Evolutionary conservation across 2,329 filamentous ascomycete genomes (phyloP).

Genomic region (Hymenoscyphus occultus): DNA sequence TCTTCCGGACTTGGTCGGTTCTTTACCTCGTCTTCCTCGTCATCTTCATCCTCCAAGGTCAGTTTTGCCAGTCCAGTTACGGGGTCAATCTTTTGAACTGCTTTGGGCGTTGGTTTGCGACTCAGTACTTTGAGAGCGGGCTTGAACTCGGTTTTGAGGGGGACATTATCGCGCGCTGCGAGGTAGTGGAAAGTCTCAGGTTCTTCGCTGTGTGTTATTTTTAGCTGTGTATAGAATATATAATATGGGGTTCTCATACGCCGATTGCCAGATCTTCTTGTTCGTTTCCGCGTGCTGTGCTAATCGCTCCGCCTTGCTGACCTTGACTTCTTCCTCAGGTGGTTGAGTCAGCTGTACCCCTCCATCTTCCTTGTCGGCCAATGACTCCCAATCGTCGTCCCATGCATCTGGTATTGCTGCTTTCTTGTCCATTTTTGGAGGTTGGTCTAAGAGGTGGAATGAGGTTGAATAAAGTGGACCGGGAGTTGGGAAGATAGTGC

Average conservation of each 20-base stretch:
- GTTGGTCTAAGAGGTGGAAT: not conserved
- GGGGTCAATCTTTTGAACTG: conserved; percentile 57
- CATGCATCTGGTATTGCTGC: conserved; percentile 68
- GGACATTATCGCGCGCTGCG: conserved; percentile 59
- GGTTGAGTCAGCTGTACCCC: conserved; percentile 20
- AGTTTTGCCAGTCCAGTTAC: conserved; percentile 47
- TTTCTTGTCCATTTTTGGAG: conserved; percentile 39
- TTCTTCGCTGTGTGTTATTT: conserved; percentile 49
- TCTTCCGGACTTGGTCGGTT: conserved; percentile 70
- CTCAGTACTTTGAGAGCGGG: conserved; percentile 80
- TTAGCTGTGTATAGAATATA: conserved; percentile 4
- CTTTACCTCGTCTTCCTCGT: conserved; percentile 60
- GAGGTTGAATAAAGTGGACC: not conserved
- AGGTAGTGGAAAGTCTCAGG: conserved; percentile 74
- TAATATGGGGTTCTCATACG: conserved; percentile 51
- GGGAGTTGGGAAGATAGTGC: not conserved
- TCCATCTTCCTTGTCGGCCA: conserved; percentile 59
- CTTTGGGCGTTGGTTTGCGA: conserved; percentile 67
- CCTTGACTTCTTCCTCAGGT: conserved; percentile 28
- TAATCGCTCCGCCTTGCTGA: conserved; percentile 73
- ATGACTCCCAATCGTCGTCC: conserved; percentile 83
- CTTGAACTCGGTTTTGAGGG: conserved; percentile 71
- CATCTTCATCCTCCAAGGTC: conserved; percentile 57
- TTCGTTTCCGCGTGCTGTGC: conserved; percentile 82
- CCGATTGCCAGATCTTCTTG: conserved; percentile 82